These are phyloP conservation scores for Lecanosticta acicola DNA, from an alignment of 2,329 filamentous ascomycete species.

Conservation along the genomic window DNA sequence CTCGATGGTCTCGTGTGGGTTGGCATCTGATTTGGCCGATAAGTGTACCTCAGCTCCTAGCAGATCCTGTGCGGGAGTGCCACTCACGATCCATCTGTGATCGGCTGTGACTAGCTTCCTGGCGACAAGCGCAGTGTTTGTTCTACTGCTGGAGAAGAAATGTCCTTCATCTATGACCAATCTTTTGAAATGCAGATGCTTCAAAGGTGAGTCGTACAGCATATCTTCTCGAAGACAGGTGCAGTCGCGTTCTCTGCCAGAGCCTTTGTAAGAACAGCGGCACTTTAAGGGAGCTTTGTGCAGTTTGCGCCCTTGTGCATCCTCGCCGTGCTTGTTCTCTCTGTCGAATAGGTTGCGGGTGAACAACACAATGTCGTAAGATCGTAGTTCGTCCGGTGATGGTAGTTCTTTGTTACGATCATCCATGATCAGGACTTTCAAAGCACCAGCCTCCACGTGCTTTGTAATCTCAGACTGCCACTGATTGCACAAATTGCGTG, in stretches of 20 bases:
- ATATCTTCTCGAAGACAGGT: conserved; percentile 38
- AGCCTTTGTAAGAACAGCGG: conserved; percentile 41
- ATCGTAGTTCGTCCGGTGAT: conserved; percentile 50
- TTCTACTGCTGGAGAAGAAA: conserved; percentile 65
- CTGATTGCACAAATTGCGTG: conserved; percentile 75
- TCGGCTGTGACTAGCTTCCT: conserved; percentile 54
- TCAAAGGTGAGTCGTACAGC: conserved; percentile 57
- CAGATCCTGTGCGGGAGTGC: conserved; percentile 79
- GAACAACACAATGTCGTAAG: conserved; percentile 73
- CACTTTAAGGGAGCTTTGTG: conserved; percentile 26
- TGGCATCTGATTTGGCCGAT: conserved; percentile 32
- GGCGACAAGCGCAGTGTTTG: conserved; percentile 52
- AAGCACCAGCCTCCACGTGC: conserved; percentile 56
- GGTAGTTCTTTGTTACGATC: conserved; percentile 52
- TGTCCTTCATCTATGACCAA: conserved; percentile 93
- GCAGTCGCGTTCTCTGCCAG: conserved; percentile 41
- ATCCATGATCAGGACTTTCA: conserved; percentile 59
- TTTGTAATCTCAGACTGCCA: conserved; percentile 77
- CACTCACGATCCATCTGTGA: conserved; percentile 81
- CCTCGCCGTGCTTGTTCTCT: conserved; percentile 52
- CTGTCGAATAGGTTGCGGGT: conserved; percentile 67
- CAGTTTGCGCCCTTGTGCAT: conserved; percentile 40
- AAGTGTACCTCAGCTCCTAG: conserved; percentile 66
- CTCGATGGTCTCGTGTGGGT: conserved; percentile 9
- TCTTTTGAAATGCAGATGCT: conserved; percentile 72